Evolutionary conservation across 345 rosid genomes (phyloP), one percentile per base, ranked within the genome.

Genomic region (Salix koriyanagi): DNA sequence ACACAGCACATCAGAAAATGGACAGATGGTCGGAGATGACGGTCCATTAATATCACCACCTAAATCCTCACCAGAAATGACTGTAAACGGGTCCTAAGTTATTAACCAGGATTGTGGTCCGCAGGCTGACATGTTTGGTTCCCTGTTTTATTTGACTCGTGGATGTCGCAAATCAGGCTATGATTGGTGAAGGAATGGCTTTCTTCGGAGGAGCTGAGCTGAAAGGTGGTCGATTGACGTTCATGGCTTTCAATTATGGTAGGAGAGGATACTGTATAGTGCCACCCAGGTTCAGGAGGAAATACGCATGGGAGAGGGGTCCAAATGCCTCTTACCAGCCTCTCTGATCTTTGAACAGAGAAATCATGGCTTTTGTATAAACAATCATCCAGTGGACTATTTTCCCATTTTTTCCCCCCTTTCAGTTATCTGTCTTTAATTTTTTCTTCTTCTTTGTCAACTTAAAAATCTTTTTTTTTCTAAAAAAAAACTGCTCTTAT

Each of bases 31-130:
- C n/a, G 91, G 87, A 48, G 98, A 96, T 68, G 95, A 92, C 71
- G 75, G 83, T 36, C 82, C 87, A 7, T 83, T 91, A 83, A 82
- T 91, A 80, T 85, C 93, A 79, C 87, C 93, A 4, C 90, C 91
- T 18, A 90, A 88, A 62, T 89, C 98, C 48, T 90, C 98, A 36
- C 88, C 97, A 2, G 97, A 93, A 81, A 93, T 93, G 99, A 86
- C 97, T 54, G 95, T 92, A 82, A 93, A 92, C 80, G 99, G 99
- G 82, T 91, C 98, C 34, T 96, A 80, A 88, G 26, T 72, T 50
- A 71, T 76, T 18, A 32, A n/a, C 37, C 21, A 42, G 70, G 82
- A 67, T 66, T 56, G 25, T n/a, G 44, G 36, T 64, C 21, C 14
- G 48, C 74, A 65, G 36, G 36, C 21, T 72, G 82, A 77, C 66